phyloP scores from a whole-genome alignment of 2,329 filamentous ascomycete species.

The Bipolaris gigantea region DNA sequence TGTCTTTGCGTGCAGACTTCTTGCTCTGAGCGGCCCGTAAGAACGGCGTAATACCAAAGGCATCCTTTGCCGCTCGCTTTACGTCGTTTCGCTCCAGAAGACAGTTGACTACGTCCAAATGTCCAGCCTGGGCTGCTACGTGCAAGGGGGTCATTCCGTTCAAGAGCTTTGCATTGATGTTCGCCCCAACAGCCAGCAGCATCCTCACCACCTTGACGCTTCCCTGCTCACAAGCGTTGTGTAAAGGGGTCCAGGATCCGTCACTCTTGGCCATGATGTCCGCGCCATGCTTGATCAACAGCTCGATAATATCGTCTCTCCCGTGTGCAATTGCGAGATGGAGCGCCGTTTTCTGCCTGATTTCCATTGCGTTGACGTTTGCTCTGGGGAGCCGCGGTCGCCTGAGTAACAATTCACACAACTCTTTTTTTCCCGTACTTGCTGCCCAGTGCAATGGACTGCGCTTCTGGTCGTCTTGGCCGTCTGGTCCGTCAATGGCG shows the following conservation, averaged over 20 bases:
- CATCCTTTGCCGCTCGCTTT: conserved; percentile 46
- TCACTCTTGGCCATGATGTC: conserved; percentile 40
- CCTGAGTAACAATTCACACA: conserved; percentile 54
- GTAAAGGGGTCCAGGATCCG: conserved; percentile 39
- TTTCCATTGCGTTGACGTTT: conserved; percentile 40
- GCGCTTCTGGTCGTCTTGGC: conserved; percentile 52
- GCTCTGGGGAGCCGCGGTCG: conserved; percentile 29
- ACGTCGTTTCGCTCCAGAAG: conserved; percentile 42
- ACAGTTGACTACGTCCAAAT: conserved; percentile 42
- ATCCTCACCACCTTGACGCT: conserved; percentile 36
- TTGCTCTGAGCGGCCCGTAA: conserved; percentile 47
- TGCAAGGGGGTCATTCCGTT: conserved; percentile 45
- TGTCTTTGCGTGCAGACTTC: conserved; percentile 38
- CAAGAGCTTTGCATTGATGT: conserved; percentile 38
- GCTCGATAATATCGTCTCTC: conserved; percentile 42
- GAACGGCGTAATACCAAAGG: conserved; percentile 50
- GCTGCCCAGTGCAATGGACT: conserved; percentile 62
- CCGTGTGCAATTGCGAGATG: conserved; percentile 41
- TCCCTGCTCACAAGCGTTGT: conserved; percentile 41
- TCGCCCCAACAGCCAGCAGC: conserved; percentile 37
- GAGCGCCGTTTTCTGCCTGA: conserved; percentile 42
- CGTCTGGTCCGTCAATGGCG: conserved; percentile 45
- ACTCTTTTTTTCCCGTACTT: conserved; percentile 56
- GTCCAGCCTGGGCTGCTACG: conserved; percentile 41
- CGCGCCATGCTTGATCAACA: conserved; percentile 36